Evolutionary conservation across 176 grass and related monocot species (phyloP).

Genomic region (Tillandsia fasciculata): DNA sequence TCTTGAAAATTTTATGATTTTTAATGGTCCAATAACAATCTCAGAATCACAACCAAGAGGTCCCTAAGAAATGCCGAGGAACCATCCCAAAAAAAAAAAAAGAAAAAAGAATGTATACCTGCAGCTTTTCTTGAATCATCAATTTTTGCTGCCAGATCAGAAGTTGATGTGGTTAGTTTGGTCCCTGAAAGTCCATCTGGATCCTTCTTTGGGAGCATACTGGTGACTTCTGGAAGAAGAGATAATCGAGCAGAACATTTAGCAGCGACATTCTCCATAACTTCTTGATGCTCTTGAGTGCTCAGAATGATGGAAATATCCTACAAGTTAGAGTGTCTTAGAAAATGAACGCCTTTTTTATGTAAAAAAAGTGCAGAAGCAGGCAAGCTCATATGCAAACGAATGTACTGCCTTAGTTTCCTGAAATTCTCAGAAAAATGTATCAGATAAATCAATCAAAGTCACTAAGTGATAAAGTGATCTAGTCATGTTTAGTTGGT

Average conservation of each 20-base stretch:
- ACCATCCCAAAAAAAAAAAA: background rate
- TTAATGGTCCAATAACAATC: background rate
- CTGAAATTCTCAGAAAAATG: too few relatives aligned
- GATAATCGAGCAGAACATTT: slow-evolving; percentile 78
- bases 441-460: too few relatives aligned
- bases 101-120: slow-evolving; percentile 13
- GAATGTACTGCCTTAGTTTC: too few relatives aligned
- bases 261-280: slow-evolving; percentile 60
- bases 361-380: background rate
- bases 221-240: slow-evolving; percentile 51
- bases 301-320: slow-evolving; percentile 91
- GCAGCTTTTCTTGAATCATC: slow-evolving; percentile 27
- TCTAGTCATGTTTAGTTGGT: too few relatives aligned
- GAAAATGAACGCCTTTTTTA: background rate
- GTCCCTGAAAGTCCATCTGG: slow-evolving; percentile 29
- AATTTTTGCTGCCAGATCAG: slow-evolving; percentile 50
- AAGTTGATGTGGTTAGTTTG: slow-evolving; percentile 29
- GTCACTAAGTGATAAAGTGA: too few relatives aligned
- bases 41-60: background rate
- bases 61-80: background rate
- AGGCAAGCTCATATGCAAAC: too few relatives aligned
- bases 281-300: slow-evolving; percentile 66
- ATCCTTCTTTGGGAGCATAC: slow-evolving; percentile 36
- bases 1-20: background rate
- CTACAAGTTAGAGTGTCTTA: slow-evolving; percentile 26